Base-by-base conservation (phyloP, 2,329 filamentous ascomycete species). In the Tricladium varicosporioides region DNA sequence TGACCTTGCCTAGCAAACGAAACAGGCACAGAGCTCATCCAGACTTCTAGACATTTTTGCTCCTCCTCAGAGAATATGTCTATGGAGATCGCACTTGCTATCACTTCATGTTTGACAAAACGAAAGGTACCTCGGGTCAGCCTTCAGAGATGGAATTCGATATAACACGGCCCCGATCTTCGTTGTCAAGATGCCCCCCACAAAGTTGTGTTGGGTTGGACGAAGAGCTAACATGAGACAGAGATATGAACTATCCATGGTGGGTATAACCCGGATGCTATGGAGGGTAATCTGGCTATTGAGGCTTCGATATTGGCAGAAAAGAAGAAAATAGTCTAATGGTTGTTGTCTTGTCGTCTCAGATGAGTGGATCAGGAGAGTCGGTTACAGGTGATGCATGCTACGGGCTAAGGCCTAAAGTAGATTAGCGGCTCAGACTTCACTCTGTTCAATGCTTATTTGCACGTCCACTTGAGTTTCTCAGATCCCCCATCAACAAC, bases 51-150 rank as follows among this genome's bases (percentile, higher is more conserved):
- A 14, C n/a, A 31, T 32, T 45, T 36, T 40, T 15, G 16, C 40
- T 16, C n/a, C 2, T 48, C 19, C 15, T 27, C 19, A 49, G 19
- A 47, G n/a, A 14, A 14, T 32, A 15, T 14, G 18, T 49, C 22
- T 46, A 53, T 56, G 56, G 53, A 40, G 56, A 53, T 57, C 51
- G 56, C 58, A 59, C 57, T 55, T 61, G 54, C 32, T 40, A 42
- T 45, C 19, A 42, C 45, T 13, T 27, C 48, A 31, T 42, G 15
- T 40, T 36, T 18, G 16, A n/a, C 56, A 48, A 57, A 57, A 57
- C 53, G 27, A 45, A 36, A 10, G 32, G 27, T 36, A 51, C 55
- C 53, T 19, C 31, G 36, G 42, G 51, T 31, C 13, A 27, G 22
- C 22, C 7, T 27, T 27, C 22, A 27, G 7, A 27, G 7, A 27